Evolutionary conservation across 1,139 yeast genomes (phyloP), one percentile per base, ranked within the genome.

Genomic region (Magnusiomyces suaveolens): DNA sequence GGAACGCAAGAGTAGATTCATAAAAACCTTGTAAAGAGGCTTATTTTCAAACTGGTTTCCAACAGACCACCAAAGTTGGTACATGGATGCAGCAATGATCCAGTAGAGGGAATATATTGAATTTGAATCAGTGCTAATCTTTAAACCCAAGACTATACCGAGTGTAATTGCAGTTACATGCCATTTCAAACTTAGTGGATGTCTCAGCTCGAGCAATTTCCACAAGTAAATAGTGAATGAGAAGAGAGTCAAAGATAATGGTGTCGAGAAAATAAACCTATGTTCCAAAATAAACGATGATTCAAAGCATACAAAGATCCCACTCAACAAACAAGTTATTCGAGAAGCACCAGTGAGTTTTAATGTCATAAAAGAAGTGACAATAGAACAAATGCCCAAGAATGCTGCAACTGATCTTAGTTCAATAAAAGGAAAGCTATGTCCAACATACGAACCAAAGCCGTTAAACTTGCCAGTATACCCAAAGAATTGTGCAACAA

Each of bases 341-440:
- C 74, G 63, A 33, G 78, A 67, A 48, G 80, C 75, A 16, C 77
- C 78, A 41, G 75, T 68, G 16, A 72, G 63, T 59, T 84, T 75
- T 57, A 84, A 66, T 0, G 77, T 73, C 56, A 73, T 69, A 65
- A 75, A 85, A 0, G 80, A 68, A 46, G 79, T 59, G 1, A 76
- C 65, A 2, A 81, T 73, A 1, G 79, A 66, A 0, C 70, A 60
- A 1, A 78, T 69, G 0, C 84, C 83, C 58, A 79, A 67, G 0
- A 76, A 48, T 0, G 84, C 82, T 10, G 84, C 78, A 60, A 81
- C 70, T 29, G 70, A 66, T 66, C 92, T 75, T 73, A 84, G 70
- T 39, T 72, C 61, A 46, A 71, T 68, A 59, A 72, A 77, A 10
- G 84, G 70, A 66, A 72, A 58, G 18, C 55, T 56, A 43, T 57